A percentile compares a stretch with the other conserved stretches of the same genome.
These are phyloP conservation scores for Glebionis coronaria DNA, from an alignment of 129 eudicot species.

Conservation along the genomic window DNA sequence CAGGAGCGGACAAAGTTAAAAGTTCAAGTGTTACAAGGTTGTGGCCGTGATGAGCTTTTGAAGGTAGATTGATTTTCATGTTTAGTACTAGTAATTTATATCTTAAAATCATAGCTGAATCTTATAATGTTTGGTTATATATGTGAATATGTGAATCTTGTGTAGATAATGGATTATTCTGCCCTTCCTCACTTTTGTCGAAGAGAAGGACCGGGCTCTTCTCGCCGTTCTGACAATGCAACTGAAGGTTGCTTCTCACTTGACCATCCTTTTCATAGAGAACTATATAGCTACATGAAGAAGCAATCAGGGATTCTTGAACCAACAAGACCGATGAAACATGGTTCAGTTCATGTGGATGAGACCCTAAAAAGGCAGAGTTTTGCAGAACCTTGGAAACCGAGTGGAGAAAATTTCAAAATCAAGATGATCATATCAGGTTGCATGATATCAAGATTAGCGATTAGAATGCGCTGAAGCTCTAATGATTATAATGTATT, in stretches of 20 bases:
- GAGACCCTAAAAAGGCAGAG: conserved; percentile 31
- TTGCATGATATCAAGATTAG: conserved; percentile 41
- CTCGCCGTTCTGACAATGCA: conserved; percentile 27
- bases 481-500: background rate
- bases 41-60: conserved; percentile 63
- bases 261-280: conserved; percentile 69
- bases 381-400: conserved; percentile 44
- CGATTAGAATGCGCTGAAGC: conserved; percentile 20
- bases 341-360: conserved; percentile 62
- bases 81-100: too few relatives aligned
- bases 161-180: conserved; percentile 66
- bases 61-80: conserved; percentile 46
- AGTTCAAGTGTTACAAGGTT: conserved; percentile 56
- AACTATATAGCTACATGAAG: conserved; percentile 60
- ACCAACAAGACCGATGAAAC: conserved; percentile 42
- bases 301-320: conserved; percentile 32
- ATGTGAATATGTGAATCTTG: too few relatives aligned
- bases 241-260: conserved; percentile 41
- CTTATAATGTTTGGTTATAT: too few relatives aligned
- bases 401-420: conserved; percentile 42
- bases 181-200: conserved; percentile 71
- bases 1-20: conserved; percentile 70
- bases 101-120: too few relatives aligned
- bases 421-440: conserved; percentile 32
- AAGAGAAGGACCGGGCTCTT: conserved; percentile 47